These are phyloP conservation scores for Suhomyces emberorum DNA, from an alignment of 805 yeast genomes.

Conservation along the genomic window DNA sequence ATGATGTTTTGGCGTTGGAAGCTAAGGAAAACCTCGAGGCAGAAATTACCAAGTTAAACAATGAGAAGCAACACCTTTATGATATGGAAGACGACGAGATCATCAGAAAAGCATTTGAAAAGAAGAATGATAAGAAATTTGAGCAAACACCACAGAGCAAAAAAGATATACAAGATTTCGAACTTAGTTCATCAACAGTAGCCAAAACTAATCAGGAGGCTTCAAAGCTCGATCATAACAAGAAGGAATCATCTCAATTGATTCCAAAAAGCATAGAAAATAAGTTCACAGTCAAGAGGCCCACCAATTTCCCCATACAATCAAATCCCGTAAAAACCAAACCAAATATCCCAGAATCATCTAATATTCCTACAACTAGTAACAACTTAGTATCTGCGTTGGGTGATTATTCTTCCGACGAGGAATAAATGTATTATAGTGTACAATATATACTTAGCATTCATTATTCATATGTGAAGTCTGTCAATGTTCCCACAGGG, in stretches of 20 bases:
- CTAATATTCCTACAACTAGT: too few relatives aligned
- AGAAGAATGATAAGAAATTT: background rate
- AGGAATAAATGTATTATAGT: background rate
- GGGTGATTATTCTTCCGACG: conserved; percentile 2
- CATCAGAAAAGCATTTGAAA: conserved; percentile 16
- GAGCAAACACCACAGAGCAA: too few relatives aligned
- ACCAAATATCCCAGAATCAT: too few relatives aligned
- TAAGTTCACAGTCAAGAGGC: too few relatives aligned
- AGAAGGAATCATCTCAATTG: too few relatives aligned
- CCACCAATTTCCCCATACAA: too few relatives aligned
- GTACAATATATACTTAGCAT: background rate
- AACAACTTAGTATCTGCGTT: conserved; percentile 1
- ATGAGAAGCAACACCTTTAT: conserved; percentile 5
- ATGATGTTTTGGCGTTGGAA: conserved; percentile 15
- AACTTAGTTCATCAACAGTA: too few relatives aligned
- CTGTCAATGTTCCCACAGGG: conserved; percentile 33
- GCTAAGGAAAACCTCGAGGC: conserved; percentile 16
- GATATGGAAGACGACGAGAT: conserved; percentile 15
- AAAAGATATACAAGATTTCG: too few relatives aligned
- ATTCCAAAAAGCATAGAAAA: too few relatives aligned
- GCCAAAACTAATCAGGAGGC: too few relatives aligned
- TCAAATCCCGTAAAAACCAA: background rate
- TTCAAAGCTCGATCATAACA: too few relatives aligned
- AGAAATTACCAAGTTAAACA: conserved; percentile 7
- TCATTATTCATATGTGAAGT: conserved; percentile 19